Conservation (phyloP, 129 eudicot species). For the Apium graveolens region DNA sequence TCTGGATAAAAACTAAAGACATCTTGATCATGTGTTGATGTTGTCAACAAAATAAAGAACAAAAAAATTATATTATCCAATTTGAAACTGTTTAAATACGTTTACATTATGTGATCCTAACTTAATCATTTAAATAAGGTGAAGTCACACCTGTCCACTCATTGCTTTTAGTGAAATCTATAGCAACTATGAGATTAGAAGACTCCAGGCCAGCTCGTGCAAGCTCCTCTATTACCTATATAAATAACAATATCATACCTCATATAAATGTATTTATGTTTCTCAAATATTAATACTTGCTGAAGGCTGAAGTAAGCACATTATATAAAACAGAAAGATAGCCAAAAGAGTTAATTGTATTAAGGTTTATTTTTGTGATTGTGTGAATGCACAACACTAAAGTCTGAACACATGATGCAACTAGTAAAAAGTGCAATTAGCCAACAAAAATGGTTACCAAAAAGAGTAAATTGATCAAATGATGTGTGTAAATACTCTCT, state of each 20-base stretch:
- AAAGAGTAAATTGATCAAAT: background rate
- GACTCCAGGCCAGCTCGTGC: conserved; percentile 97
- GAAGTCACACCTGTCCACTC: conserved; percentile 71
- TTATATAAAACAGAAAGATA: background rate
- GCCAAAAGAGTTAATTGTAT: background rate
- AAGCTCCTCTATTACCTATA: conserved; percentile 79
- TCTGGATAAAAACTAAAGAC: conserved; percentile 91
- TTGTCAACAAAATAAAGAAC: conserved; percentile 35
- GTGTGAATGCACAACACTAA: too few species aligned
- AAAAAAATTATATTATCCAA: background rate
- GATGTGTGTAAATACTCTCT: background rate
- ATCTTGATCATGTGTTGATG: conserved; percentile 92
- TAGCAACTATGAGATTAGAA: conserved; percentile 82
- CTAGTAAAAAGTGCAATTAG: background rate
- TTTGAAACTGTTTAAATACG: background rate
- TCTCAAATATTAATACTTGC: background rate
- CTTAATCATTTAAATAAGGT: background rate
- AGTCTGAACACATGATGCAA: background rate
- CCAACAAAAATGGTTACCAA: background rate
- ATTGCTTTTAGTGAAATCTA: conserved; percentile 96
- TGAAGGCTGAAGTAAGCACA: background rate
- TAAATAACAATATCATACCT: background rate
- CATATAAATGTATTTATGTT: background rate
- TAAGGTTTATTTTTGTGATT: background rate
- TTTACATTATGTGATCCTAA: background rate